These are phyloP conservation scores for Typha latifolia DNA, from an alignment of 176 grass and related monocot species.

Conservation along the genomic window DNA sequence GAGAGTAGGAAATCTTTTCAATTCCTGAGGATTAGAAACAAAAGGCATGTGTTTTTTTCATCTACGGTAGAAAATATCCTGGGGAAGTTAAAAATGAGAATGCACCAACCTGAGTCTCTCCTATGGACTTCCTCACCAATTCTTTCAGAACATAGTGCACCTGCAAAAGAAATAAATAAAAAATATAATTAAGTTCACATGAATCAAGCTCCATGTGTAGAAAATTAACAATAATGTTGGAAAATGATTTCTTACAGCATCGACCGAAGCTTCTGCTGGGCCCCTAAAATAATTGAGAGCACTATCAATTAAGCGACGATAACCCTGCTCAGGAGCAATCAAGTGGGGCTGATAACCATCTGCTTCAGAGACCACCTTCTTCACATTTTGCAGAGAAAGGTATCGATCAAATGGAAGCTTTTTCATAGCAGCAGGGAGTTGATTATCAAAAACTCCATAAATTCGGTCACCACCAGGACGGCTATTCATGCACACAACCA, in stretches of 20 bases:
- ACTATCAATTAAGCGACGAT: conserved; percentile 14
- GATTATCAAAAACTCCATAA: conserved; percentile 21
- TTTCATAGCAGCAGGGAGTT: conserved; percentile 18
- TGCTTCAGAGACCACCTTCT: conserved; percentile 15
- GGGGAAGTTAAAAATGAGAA: not conserved
- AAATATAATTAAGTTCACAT: not conserved
- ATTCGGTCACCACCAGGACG: conserved; percentile 18
- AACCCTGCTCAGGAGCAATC: no score
- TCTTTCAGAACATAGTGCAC: conserved; percentile 21
- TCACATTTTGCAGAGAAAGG: conserved; percentile 16
- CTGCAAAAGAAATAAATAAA: not conserved
- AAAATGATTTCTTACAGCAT: conserved; percentile 11
- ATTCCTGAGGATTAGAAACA: not conserved
- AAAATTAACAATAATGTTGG: not conserved
- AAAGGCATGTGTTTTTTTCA: not conserved
- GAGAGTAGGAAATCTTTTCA: conserved; percentile 49
- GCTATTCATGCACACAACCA: not conserved
- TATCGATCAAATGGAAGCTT: conserved; percentile 14
- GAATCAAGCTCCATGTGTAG: not conserved
- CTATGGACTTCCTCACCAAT: conserved; percentile 13
- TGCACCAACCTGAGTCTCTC: conserved; percentile 7
- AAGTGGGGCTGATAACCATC: conserved; percentile 26
- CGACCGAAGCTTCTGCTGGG: conserved; percentile 15
- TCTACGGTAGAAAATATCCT: not conserved
- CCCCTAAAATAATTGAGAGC: conserved; percentile 12